These are phyloP conservation scores for Didymella segeticola DNA, from an alignment of 2,329 filamentous ascomycete genomes.

Conservation along the genomic window DNA sequence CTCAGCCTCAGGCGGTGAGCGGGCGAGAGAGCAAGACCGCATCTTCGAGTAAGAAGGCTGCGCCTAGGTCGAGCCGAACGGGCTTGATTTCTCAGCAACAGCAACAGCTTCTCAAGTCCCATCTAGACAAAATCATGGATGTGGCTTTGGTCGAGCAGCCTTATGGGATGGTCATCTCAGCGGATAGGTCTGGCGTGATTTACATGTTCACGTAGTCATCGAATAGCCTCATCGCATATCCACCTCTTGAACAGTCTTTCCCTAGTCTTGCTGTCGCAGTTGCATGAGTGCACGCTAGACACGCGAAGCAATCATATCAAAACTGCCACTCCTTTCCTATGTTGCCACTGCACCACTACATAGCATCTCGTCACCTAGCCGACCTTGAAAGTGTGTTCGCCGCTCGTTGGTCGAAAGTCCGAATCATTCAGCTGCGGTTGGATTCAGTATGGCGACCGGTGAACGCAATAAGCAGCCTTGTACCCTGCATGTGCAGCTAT, in stretches of 20 bases:
- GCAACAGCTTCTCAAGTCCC: slow-evolving; percentile 82
- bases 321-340: too few species aligned
- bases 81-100: slow-evolving; percentile 94
- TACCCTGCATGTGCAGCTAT: slow-evolving; percentile 20
- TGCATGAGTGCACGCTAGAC: too few species aligned
- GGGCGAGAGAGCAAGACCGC: slow-evolving; percentile 37
- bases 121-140: slow-evolving; percentile 87
- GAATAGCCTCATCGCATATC: background rate
- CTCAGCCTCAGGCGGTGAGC: slow-evolving; percentile 21
- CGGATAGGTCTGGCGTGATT: slow-evolving; percentile 85
- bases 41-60: slow-evolving; percentile 46
- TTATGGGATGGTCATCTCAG: slow-evolving; percentile 91
- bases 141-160: slow-evolving; percentile 87
- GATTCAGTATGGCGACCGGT: slow-evolving; percentile 12
- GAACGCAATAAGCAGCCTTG: slow-evolving; percentile 21
- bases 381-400: background rate
- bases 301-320: too few species aligned
- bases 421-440: background rate
- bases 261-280: too few species aligned
- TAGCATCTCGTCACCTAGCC: too few species aligned
- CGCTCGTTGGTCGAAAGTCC: background rate
- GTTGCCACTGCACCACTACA: too few species aligned
- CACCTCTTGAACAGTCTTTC: too few species aligned
- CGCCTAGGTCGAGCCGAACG: slow-evolving; percentile 67
- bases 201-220: slow-evolving; percentile 73